Base-by-base conservation (phyloP, 345 rosid genomes). In the Clausena lansium region DNA sequence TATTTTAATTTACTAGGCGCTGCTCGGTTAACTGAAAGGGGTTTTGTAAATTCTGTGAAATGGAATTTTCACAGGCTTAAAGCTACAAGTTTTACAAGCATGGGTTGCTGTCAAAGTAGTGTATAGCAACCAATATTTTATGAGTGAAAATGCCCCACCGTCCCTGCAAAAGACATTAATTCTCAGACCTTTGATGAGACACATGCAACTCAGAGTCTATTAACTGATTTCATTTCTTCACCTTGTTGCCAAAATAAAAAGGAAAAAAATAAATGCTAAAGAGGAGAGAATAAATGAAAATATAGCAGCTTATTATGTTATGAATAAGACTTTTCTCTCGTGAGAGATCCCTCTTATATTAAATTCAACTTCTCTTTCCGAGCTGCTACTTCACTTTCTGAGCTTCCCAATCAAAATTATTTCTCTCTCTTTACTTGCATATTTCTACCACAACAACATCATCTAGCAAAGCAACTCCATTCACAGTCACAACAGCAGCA, bases 311-410 rank as follows among this genome's bases (percentile, higher is more conserved):
- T 20, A n/a, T n/a, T n/a, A 30, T 11, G n/a, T 32, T 54, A 33
- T 75, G 74, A 76, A 30, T 50, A 6, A 13, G 78, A 65, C 71
- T 81, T 73, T 36, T 77, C 81, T 77, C 47, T 60, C 45, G 15
- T 38, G 77, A 45, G 75, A 79, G 75, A 62, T 68, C 61, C 67
- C 73, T 75, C 88, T 74, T 81, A 80, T 83, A 87, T 86, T 84
- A 88, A 45, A 81, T 83, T 87, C 88, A 80, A 86, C 87, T 80
- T 76, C 83, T 79, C 74, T 75, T 45, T 59, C 78, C 33, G 78
- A 76, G 78, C 85, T 79, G 78, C 84, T 73, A 76, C 89, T 86
- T 90, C 89, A 81, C 77, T 88, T 85, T 85, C 83, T 68, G 47
- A 65, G 80, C 85, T 73, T 82, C 67, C 76, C 78, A 20, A 55